Conservation (phyloP, 108 stramenopile genomes). For the Chaetoceros muelleri region DNA sequence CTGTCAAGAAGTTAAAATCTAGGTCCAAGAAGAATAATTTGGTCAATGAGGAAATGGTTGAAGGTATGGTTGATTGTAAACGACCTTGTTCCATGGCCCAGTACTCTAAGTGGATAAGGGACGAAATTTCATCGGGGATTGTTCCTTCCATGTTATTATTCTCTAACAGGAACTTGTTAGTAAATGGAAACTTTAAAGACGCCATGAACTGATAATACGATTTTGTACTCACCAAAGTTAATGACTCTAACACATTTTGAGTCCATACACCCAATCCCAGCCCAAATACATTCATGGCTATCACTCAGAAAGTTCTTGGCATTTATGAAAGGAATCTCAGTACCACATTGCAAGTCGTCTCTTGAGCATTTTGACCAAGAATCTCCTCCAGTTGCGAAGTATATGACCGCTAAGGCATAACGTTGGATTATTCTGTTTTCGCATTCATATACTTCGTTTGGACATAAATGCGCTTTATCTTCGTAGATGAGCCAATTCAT, state of each 20-base stretch:
- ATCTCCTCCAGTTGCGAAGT: conserved; percentile 53
- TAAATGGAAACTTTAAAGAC: conserved; percentile 1
- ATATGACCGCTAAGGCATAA: conserved; percentile 62
- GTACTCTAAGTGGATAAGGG: conserved; percentile 27
- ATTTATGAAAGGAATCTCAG: conserved; percentile 14
- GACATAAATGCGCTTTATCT: conserved; percentile 18
- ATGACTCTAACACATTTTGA: conserved; percentile 28
- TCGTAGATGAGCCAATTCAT: conserved; percentile 29
- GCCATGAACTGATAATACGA: not conserved
- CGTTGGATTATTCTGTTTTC: conserved; percentile 56
- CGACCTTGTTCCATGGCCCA: conserved; percentile 1
- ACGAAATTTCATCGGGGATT: conserved; percentile 46
- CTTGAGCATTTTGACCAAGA: conserved; percentile 37
- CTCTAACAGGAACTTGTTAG: conserved; percentile 12
- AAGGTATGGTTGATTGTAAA: too few relatives aligned
- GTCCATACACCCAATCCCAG: conserved; percentile 34
- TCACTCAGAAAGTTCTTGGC: conserved; percentile 19
- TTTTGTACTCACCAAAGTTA: conserved; percentile 19
- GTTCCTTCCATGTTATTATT: conserved; percentile 41
- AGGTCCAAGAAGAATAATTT: conserved; percentile 15
- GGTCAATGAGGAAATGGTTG: conserved; percentile 3
- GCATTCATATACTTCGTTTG: conserved; percentile 3
- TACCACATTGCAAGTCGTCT: conserved; percentile 27
- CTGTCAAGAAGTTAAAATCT: conserved; percentile 35
- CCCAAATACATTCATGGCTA: conserved; percentile 40